Evolutionary conservation across 2,329 filamentous ascomycete genomes (phyloP).

Genomic region (Curvularia sp.): DNA sequence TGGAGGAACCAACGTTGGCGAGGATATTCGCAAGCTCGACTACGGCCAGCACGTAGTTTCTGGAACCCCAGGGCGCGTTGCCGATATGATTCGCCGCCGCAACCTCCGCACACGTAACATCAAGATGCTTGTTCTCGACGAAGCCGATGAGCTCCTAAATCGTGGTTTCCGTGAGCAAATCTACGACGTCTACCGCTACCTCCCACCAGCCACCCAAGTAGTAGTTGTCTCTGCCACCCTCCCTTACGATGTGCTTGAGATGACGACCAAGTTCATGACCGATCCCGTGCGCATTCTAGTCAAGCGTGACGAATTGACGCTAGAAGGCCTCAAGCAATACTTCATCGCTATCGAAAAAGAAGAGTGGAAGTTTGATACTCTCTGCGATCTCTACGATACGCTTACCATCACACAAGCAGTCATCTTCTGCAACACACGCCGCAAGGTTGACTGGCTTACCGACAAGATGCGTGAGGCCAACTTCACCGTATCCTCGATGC

Average conservation of each 20-base stretch:
- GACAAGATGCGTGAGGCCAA: slow-evolving; percentile 99
- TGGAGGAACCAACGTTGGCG: slow-evolving; percentile 95
- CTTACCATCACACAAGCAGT: slow-evolving; percentile 98
- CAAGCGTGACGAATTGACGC: slow-evolving; percentile 97
- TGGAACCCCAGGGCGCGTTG: slow-evolving; percentile 93
- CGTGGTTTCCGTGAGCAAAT: slow-evolving; percentile 98
- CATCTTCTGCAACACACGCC: slow-evolving; percentile 98
- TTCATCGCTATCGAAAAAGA: slow-evolving; percentile 99
- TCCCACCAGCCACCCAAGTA: slow-evolving; percentile 96
- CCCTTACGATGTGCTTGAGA: slow-evolving; percentile 96
- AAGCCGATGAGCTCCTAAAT: slow-evolving; percentile 82
- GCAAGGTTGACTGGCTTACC: slow-evolving; percentile 99
- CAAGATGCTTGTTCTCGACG: slow-evolving; percentile 80
- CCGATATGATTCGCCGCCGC: slow-evolving; percentile 80
- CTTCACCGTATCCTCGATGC: slow-evolving; percentile 98
- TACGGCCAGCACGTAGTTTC: slow-evolving; percentile 98
- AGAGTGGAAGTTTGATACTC: slow-evolving; percentile 99
- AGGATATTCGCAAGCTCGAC: slow-evolving; percentile 96
- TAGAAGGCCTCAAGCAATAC: slow-evolving; percentile 98
- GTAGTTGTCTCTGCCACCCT: slow-evolving; percentile 96
- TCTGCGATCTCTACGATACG: slow-evolving; percentile 98
- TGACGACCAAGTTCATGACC: slow-evolving; percentile 99
- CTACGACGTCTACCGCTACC: slow-evolving; percentile 97
- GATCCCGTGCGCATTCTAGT: slow-evolving; percentile 95
- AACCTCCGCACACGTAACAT: slow-evolving; percentile 76